Percentiles rank a stretch among this genome's conserved stretches.
Evolutionary conservation across 805 yeast genomes (phyloP).

Genomic region (Candida stauntonica): DNA sequence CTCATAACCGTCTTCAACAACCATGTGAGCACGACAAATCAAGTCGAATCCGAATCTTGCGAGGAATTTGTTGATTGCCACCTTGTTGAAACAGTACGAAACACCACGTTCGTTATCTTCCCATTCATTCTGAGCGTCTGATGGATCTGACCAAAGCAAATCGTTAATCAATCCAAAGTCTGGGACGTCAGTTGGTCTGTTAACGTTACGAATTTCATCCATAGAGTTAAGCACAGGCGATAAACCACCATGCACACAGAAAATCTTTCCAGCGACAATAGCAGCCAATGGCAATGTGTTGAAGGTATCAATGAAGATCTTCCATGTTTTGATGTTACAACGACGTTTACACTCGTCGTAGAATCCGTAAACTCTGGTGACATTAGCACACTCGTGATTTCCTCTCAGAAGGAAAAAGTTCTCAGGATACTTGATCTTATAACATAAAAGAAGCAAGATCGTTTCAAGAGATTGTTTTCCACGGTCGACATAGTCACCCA

Average conservation of each 20-base stretch:
- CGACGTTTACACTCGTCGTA: conserved; percentile 92
- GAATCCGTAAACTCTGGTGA: conserved; percentile 93
- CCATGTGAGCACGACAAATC: conserved; percentile 94
- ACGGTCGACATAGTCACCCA: conserved; percentile 93
- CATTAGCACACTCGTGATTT: conserved; percentile 91
- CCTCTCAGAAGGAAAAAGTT: conserved; percentile 83
- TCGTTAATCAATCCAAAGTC: conserved; percentile 99
- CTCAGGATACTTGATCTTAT: conserved; percentile 88
- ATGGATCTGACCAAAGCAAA: conserved; percentile 88
- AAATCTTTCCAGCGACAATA: conserved; percentile 82
- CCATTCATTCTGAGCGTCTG: conserved; percentile 72
- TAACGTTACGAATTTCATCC: conserved; percentile 77
- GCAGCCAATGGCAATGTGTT: conserved; percentile 92
- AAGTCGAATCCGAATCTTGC: conserved; percentile 70
- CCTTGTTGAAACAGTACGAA: conserved; percentile 84
- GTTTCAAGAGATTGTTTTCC: conserved; percentile 93
- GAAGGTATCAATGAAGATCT: conserved; percentile 90
- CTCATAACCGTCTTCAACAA: conserved; percentile 95
- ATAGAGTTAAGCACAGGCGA: conserved; percentile 75
- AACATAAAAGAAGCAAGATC: conserved; percentile 66
- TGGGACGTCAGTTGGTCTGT: conserved; percentile 94
- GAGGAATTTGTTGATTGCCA: conserved; percentile 74
- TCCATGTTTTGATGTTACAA: conserved; percentile 89
- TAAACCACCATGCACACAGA: conserved; percentile 94
- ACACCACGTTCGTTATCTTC: conserved; percentile 94